phyloP scores from a whole-genome alignment of 352 stramenopile species.

The Thalassiosira sp. region DNA sequence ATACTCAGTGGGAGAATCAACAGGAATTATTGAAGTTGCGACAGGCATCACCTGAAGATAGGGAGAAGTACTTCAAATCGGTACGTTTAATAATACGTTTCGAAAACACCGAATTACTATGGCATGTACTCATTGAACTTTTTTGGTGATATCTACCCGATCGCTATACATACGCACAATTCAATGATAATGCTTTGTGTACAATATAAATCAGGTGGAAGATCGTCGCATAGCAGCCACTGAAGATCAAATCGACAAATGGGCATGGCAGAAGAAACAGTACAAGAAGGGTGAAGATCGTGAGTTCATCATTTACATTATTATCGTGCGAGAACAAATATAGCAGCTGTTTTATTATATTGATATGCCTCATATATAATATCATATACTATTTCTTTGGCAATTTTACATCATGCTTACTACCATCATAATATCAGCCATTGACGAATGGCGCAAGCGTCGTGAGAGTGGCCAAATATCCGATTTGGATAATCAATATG shows the following conservation, averaged over 20 bases:
- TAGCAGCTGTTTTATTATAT: too few species aligned
- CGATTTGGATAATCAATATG: conserved; percentile 82
- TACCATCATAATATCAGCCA: conserved; percentile 1
- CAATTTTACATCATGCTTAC: not conserved
- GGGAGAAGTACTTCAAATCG: conserved; percentile 76
- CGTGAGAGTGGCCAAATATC: conserved; percentile 67
- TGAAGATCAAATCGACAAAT: conserved; percentile 75
- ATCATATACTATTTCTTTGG: too few species aligned
- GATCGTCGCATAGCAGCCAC: conserved; percentile 56
- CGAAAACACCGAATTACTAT: not conserved
- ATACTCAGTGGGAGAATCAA: conserved; percentile 74
- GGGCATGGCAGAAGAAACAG: conserved; percentile 80
- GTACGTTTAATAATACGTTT: conserved; percentile 21
- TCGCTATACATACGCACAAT: not conserved
- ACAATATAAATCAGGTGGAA: conserved; percentile 33
- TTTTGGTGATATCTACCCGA: too few species aligned
- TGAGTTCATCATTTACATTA: not conserved
- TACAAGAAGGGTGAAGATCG: conserved; percentile 78
- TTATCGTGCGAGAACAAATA: too few species aligned
- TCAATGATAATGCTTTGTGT: not conserved
- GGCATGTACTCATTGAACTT: not conserved
- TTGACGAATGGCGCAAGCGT: conserved; percentile 80
- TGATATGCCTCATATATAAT: too few species aligned
- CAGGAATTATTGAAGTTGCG: conserved; percentile 72
- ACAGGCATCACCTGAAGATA: conserved; percentile 54